Conservation (phyloP, 805 yeast genomes). For the Tetrapisispora taiwanensis region DNA sequence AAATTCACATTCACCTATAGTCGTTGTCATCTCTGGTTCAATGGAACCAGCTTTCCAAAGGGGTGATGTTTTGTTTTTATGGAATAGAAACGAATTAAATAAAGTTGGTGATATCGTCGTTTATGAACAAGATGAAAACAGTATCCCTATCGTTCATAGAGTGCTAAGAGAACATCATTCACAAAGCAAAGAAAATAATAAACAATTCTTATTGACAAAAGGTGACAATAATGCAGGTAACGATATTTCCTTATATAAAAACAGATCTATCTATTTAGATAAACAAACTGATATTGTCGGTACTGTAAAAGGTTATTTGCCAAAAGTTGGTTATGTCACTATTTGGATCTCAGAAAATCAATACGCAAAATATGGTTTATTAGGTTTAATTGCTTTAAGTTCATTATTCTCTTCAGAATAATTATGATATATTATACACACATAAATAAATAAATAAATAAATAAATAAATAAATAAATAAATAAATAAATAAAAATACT, state of each 20-base stretch:
- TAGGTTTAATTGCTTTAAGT: slow-evolving; percentile 65
- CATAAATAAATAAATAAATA: neutral
- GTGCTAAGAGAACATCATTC: slow-evolving; percentile 69
- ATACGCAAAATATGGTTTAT: slow-evolving; percentile 66
- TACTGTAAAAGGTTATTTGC: slow-evolving; percentile 85
- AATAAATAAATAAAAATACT: neutral
- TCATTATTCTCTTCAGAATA: slow-evolving; percentile 53
- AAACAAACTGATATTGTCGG: slow-evolving; percentile 76
- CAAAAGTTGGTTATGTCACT: slow-evolving; percentile 82
- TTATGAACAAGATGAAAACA: slow-evolving; percentile 66
- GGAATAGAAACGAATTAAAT: slow-evolving; percentile 66
- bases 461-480: neutral
- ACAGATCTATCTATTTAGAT: slow-evolving; percentile 64
- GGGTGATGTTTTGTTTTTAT: slow-evolving; percentile 84
- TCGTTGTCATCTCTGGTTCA: slow-evolving; percentile 93
- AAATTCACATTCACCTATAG: slow-evolving; percentile 85
- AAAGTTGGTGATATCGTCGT: slow-evolving; percentile 91
- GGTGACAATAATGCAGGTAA: slow-evolving; percentile 94
- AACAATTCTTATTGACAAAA: slow-evolving; percentile 77
- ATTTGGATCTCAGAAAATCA: slow-evolving; percentile 82
- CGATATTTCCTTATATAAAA: slow-evolving; percentile 77
- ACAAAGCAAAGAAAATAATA: slow-evolving; percentile 12
- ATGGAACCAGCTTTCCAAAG: slow-evolving; percentile 99
- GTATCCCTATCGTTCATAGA: slow-evolving; percentile 94
- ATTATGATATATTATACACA: neutral